Evolutionary conservation across 108 stramenopile species (phyloP), one percentile per base, ranked within the genome.

Genomic region (Pinguiococcus pyrenoidosus): DNA sequence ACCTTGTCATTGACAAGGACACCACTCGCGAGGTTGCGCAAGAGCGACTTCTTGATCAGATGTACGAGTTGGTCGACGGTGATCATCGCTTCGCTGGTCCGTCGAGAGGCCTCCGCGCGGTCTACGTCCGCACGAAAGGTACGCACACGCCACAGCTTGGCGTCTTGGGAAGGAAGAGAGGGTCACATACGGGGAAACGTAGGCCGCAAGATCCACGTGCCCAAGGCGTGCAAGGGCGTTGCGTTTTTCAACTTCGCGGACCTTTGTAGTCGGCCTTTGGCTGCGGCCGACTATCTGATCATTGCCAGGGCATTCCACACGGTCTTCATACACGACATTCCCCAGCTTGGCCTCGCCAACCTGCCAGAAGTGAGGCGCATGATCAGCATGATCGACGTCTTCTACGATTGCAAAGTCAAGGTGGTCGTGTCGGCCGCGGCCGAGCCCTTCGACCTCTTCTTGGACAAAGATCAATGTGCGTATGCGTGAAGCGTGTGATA

Each of bases 211-310:
- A 20, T 40, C 39, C 16, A 40, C 39, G 39, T 17, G 8, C 39
- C 39, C 1, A 27, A 49, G 39, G 56, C 37, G 32, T 10, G 21
- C 25, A 3, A 12, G 4, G 28, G 61, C 21, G 34, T 45, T 34
- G 51, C 51, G 20, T 16, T 30, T 23, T 36, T 53, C 52, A 47
- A 69, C 5, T 99, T 96, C 62, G 71, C 76, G 4, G 87, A 92
- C 44, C 71, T 99, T 8, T 99, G 97, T 57, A 75, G 77, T 13
- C 51, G 35, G 2, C 83, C 90, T 18, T 36, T 82, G 12, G 92
- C 89, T 30, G 76, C 89, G 23, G 75, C 78, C 4, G 97, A 99
- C 51, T 99, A 88, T 56, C 68, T 76, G 18, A 82, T 85, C 14
- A 71, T 99, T 40, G 89, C 90, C 0, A 49, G 73, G 29, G 38